Base-by-base conservation (phyloP, 495 filamentous ascomycete species). In the Tuber melanosporum region DNA sequence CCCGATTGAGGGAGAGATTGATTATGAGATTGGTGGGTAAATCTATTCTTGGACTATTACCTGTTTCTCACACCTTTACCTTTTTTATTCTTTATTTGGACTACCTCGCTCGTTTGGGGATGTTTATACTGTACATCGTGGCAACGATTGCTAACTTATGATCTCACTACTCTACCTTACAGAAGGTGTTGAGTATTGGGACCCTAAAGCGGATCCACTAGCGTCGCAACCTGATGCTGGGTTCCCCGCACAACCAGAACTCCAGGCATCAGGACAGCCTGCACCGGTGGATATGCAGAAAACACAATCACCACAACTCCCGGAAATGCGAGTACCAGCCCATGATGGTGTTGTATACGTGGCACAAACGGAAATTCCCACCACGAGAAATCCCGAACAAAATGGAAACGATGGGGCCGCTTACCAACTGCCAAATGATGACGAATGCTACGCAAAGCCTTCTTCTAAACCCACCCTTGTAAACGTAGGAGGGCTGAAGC, bases 131-230 rank as follows among this genome's bases (percentile, higher is more conserved):
- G 6, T 36, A 17, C 57, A 66, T 36, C 57, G 57, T 66, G 57
- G 57, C 57, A 66, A 66, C 57, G 26, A 66, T 66, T 66, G 57
- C 57, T 66, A 36, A 66, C 57, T 5, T 66, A 36, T 66, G 57
- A 32, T 66, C 57, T 66, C 57, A 36, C 57, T 36, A 15, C 26
- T 32, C 57, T 36, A 15, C 26, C 15, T 32, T 36, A 36, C 57
- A 66, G 57, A 66, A 66, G 57, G 57, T 5, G 57, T 66, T 66
- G 32, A 66, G 57, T 66, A 66, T 66, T 66, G 57, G 57, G 26
- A 66, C 17, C 57, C 57, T 5, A 26, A 66, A 66, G 52, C 52
- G 52, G 57, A 36, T 66, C 4, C 26, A 36, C 26, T 0, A 36
- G 57, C 57, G 26, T 36, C 14, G 14, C 57, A 15, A 66, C 26